These are phyloP conservation scores for Aspergillus felis DNA, from an alignment of 2,329 filamentous ascomycete species.

Conservation along the genomic window DNA sequence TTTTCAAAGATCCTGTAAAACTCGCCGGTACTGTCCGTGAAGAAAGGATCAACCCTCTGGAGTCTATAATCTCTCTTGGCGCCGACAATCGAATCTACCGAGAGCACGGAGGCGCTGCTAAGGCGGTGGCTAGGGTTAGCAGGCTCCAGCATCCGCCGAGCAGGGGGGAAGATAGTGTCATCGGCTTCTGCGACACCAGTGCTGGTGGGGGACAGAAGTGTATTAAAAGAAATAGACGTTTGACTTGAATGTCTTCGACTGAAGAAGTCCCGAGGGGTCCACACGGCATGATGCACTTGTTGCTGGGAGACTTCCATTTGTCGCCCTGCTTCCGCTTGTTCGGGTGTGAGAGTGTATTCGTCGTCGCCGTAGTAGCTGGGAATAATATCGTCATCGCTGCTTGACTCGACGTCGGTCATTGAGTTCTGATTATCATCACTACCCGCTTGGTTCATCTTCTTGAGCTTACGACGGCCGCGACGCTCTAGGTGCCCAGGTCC, in stretches of 20 bases:
- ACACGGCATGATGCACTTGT: slow-evolving; percentile 11
- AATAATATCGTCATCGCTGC: slow-evolving; percentile 37
- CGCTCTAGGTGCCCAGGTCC: slow-evolving; percentile 36
- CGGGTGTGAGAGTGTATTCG: slow-evolving; percentile 35
- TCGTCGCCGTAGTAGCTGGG: slow-evolving; percentile 37
- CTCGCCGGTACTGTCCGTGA: slow-evolving; percentile 61
- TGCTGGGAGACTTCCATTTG: slow-evolving; percentile 17
- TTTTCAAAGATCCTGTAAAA: slow-evolving; percentile 58
- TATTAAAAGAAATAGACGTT: slow-evolving; percentile 17
- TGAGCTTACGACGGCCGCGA: slow-evolving; percentile 25
- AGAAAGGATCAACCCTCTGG: slow-evolving; percentile 65
- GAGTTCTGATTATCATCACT: slow-evolving; percentile 27
- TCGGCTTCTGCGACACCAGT: slow-evolving; percentile 30
- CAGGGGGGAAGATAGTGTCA: slow-evolving; percentile 28
- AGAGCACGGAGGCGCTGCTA: slow-evolving; percentile 47
- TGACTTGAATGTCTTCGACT: slow-evolving; percentile 25
- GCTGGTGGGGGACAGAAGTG: slow-evolving; percentile 21
- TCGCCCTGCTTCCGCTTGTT: slow-evolving; percentile 31
- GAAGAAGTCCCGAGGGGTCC: slow-evolving; percentile 15
- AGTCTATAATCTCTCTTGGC: slow-evolving; percentile 60
- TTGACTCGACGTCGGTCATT: slow-evolving; percentile 31
- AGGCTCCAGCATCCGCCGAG: slow-evolving; percentile 19
- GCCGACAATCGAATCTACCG: slow-evolving; percentile 55
- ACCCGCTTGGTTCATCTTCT: slow-evolving; percentile 22
- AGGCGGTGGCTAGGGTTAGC: slow-evolving; percentile 30